These are phyloP conservation scores for Fusarium sublunatum DNA, from an alignment of 2,329 filamentous ascomycete species.

Conservation along the genomic window DNA sequence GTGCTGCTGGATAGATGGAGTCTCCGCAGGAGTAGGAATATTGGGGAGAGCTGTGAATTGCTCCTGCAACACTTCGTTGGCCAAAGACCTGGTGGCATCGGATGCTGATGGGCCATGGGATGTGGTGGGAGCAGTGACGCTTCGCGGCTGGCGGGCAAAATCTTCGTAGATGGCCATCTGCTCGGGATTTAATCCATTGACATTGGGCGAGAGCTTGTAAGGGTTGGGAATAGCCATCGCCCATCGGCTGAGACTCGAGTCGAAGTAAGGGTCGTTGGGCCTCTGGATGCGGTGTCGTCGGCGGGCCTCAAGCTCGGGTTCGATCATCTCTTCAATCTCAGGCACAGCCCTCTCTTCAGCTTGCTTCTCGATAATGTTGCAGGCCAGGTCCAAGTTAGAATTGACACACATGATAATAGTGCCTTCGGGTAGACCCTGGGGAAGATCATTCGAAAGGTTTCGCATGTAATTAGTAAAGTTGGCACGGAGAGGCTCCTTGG, in stretches of 20 bases:
- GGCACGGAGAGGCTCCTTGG: constrained; percentile 94
- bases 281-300: constrained; percentile 79
- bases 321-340: constrained; percentile 95
- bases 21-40: constrained; percentile 69
- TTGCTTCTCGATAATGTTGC: constrained; percentile 92
- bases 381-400: constrained; percentile 93
- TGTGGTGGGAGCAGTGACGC: constrained; percentile 64
- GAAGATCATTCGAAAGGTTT: constrained; percentile 72
- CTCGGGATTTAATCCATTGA: constrained; percentile 82
- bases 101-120: constrained; percentile 68
- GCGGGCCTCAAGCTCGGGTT: constrained; percentile 80
- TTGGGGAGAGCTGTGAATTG: constrained; percentile 68
- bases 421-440: constrained; percentile 89
- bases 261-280: constrained; percentile 86
- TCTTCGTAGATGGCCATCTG: constrained; percentile 98
- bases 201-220: constrained; percentile 81
- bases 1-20: constrained; percentile 64
- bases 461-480: constrained; percentile 98
- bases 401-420: constrained; percentile 99
- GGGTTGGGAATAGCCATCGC: constrained; percentile 93
- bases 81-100: constrained; percentile 69
- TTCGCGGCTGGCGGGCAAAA: constrained; percentile 86
- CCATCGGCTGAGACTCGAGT: constrained; percentile 86
- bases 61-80: constrained; percentile 73
- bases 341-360: constrained; percentile 92